A percentile compares a stretch with the other conserved stretches of the same genome.
These are phyloP conservation scores for Zygosaccharomyces sapae DNA, from an alignment of 1,139 yeast species.

Conservation along the genomic window DNA sequence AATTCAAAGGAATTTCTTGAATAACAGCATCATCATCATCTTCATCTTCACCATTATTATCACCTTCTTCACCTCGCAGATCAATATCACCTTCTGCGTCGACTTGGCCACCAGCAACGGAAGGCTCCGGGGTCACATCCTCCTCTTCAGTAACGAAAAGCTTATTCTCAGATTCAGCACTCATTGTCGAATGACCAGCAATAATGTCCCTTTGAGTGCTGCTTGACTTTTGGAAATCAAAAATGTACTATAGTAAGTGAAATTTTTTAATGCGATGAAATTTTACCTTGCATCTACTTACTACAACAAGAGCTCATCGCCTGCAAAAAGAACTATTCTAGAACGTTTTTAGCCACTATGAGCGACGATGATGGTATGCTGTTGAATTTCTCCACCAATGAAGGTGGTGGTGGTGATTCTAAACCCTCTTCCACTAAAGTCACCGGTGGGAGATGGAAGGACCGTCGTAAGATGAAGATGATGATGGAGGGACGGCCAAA, in stretches of 20 bases:
- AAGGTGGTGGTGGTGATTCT: conserved; percentile 12
- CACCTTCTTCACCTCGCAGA: conserved; percentile 25
- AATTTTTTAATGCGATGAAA: conserved; percentile 11
- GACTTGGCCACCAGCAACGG: conserved; percentile 4
- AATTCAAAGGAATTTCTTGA: conserved; percentile 65
- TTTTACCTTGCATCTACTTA: neutral
- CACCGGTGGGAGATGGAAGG: conserved; percentile 77
- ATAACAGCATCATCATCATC: conserved; percentile 72
- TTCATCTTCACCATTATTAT: conserved; percentile 1
- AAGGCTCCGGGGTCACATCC: conserved; percentile 10
- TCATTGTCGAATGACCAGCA: conserved; percentile 9
- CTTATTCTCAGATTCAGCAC: conserved; percentile 12
- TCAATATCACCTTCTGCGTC: conserved; percentile 13
- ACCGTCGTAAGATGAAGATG: conserved; percentile 48
- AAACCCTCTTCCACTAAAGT: conserved; percentile 39
- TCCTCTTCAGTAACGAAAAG: conserved; percentile 32
- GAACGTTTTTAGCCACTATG: conserved; percentile 15
- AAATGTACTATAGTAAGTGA: neutral
- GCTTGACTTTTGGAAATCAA: neutral
- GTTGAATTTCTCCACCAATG: conserved; percentile 29
- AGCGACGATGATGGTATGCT: conserved; percentile 36
- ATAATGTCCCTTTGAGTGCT: neutral
- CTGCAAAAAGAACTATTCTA: neutral
- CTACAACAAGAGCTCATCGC: conserved; percentile 1
- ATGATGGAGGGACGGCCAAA: conserved; percentile 32